phyloP scores from a whole-genome alignment of 345 rosid species.

The Syzygium grande region DNA sequence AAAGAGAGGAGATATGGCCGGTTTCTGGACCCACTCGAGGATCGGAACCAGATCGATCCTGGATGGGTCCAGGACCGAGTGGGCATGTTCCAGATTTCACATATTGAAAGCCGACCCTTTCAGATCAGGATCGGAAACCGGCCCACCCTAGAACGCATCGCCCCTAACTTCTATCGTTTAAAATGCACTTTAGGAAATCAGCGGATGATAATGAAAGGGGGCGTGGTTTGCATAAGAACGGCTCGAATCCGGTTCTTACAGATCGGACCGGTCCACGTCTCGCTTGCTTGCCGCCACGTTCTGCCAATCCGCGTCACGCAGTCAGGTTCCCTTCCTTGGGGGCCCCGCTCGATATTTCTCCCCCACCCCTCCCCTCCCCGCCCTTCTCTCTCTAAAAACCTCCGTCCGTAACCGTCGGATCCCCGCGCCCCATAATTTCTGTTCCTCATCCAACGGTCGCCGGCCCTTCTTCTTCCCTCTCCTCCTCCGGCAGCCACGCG shows the following conservation, averaged over 20 bases:
- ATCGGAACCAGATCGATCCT: no score
- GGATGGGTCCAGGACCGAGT: no score
- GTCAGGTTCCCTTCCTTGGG: neutral
- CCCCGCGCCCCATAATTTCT: neutral
- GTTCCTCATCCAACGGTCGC: neutral
- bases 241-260: neutral
- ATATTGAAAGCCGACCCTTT: no score
- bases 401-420: neutral
- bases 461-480: neutral
- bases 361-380: accelerated
- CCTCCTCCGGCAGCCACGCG: neutral
- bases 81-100: no score
- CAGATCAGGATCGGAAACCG: no score
- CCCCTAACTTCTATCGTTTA: no score
- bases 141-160: no score
- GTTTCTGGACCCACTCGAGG: no score
- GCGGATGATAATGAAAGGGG: no score
- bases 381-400: neutral
- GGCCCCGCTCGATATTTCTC: neutral
- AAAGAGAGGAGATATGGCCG: no score
- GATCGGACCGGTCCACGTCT: neutral
- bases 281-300: neutral
- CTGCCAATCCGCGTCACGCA: neutral
- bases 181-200: no score
- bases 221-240: neutral